Base-by-base conservation (phyloP, 2,329 filamentous ascomycete species). In the Colletotrichum gigasporum region DNA sequence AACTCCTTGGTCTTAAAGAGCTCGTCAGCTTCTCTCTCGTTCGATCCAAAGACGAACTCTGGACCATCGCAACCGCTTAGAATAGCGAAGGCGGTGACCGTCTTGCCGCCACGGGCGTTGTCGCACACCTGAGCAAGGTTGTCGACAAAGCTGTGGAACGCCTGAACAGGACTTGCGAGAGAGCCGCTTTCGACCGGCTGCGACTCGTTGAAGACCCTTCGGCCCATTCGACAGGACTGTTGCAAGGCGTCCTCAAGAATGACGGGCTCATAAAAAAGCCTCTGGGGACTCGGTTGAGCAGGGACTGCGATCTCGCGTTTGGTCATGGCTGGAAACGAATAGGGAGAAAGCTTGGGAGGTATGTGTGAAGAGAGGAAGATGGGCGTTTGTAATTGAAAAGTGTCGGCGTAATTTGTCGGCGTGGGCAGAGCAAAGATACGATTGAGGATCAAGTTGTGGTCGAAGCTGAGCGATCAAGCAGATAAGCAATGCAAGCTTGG, bases 111-210 rank as follows among this genome's bases (percentile, higher is more conserved):
- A 16, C 68, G 71, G 6, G 51, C 24, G 2, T 58, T 71, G 35
- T 78, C 75, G 50, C 75, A 77, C 3, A 75, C 65, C 16, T 70
- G 70, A 0, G 73, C 71, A 1, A 78, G 66, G 8, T 69, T 72
- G 34, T 75, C 68, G 1, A 77, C 68, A 10, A 74, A 78, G 0
- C 16, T 51, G 3, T 71, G 69, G 11, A 75, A 76, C 3, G 56
- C 58, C 26, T 73, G 64, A n/a, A 72, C 69, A 3, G 52, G 53
- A 0, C 18, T 22, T 1, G 47, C 55, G n/a, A 69, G 50, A 1
- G 60, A 59, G 3, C 63, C 57, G 2, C 58, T 22, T 5, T 69
- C 45, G 0, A 48, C 64, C 3, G 65, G 14, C 2, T 32, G 14
- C 3, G 12, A 8, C 2, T 39, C 52, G 7, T 48, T n/a, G 8